Base-by-base conservation (phyloP, 768 basidiomycete genomes). In the Auricularia heimuer region DNA sequence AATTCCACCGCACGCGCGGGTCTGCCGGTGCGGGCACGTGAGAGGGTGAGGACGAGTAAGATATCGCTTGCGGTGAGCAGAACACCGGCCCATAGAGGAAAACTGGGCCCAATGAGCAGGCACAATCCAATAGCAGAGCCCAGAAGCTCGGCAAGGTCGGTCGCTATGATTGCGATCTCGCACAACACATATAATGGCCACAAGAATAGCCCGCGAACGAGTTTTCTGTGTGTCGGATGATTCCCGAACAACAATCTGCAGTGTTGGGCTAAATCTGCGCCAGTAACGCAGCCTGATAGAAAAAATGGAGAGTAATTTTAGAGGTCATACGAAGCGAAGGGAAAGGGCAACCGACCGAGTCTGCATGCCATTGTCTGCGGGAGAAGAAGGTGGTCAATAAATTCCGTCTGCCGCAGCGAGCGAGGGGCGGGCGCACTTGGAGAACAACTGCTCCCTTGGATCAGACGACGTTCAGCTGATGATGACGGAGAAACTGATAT, bases 101-200 rank as follows among this genome's bases (percentile, higher is more conserved):
- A 78, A 33, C 71, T 72, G 0, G 88, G 89, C 14, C 56, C 56
- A 71, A 90, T 88, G 45, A 91, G 78, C 76, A 94, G 79, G 71
- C 85, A 84, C 56, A 94, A 77, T 0, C 88, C 91, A 62, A 93
- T 92, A 14, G 91, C 92, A 54, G 86, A 88, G 3, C 92, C 85
- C 1, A 94, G 76, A 16, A 94, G 78, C 73, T 94, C 92, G 8
- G 90, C 89, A 42, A 94, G 78, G 72, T 92, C 90, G 4, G 90
- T 92, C 11, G 85, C 82, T 29, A 90, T 81, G 70, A 92, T 87
- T 63, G 87, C 88, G 4, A 89, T 73, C 71, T 92, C 35, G 35
- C 67, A 69, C 21, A 88, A 72, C 37, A 75, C 65, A 67, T 89
- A 89, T 24, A 89, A 79, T 1, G 88, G 86, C 70, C 88, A 89